A percentile compares a stretch with the other conserved stretches of the same genome.
These are phyloP conservation scores for Penicillium fuscoglaucum DNA, from an alignment of 2,329 filamentous ascomycete genomes.

Conservation along the genomic window DNA sequence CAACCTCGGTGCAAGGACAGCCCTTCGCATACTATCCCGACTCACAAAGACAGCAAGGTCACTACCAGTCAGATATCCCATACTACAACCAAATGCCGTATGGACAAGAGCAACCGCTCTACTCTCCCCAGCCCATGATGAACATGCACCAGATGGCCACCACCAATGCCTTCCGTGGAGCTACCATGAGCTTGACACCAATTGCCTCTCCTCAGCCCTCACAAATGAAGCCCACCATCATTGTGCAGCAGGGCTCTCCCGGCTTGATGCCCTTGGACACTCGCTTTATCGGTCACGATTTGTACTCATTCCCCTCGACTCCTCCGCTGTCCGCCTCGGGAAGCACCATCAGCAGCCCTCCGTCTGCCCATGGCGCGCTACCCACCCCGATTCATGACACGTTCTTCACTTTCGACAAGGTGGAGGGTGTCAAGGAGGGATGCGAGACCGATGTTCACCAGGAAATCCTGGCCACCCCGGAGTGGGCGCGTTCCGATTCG, in stretches of 20 bases:
- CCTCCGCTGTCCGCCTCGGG: constrained; percentile 82
- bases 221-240: constrained; percentile 73
- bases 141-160: constrained; percentile 48
- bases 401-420: constrained; percentile 70
- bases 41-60: constrained; percentile 68
- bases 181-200: constrained; percentile 57
- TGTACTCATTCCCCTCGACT: constrained; percentile 76
- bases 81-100: constrained; percentile 44
- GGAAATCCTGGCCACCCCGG: constrained; percentile 70
- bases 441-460: constrained; percentile 69
- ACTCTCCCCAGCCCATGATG: constrained; percentile 44
- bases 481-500: constrained; percentile 75
- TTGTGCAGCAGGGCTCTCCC: constrained; percentile 60
- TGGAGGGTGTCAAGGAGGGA: constrained; percentile 68
- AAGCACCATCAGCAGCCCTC: constrained; percentile 82
- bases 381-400: constrained; percentile 80
- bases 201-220: constrained; percentile 73
- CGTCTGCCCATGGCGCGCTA: constrained; percentile 70
- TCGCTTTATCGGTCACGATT: constrained; percentile 63
- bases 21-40: constrained; percentile 89
- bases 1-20: constrained; percentile 62
- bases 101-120: constrained; percentile 36
- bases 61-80: constrained; percentile 63
- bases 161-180: constrained; percentile 44
- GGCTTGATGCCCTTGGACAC: constrained; percentile 68